Evolutionary conservation across 2,329 filamentous ascomycete species (phyloP), one percentile per base, ranked within the genome.

Genomic region (Epichloe festucae): DNA sequence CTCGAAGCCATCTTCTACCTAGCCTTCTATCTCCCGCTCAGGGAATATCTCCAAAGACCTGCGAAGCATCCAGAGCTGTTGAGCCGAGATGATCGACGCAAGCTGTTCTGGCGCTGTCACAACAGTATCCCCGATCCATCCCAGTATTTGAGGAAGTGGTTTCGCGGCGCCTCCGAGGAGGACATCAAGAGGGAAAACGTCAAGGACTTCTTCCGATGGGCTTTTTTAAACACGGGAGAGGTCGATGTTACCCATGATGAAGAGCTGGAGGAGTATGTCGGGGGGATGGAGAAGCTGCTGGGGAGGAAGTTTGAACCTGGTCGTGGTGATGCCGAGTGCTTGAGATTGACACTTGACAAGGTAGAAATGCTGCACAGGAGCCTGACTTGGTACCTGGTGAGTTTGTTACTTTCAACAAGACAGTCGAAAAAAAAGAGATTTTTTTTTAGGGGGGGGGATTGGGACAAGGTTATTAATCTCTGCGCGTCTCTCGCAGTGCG

Each of bases 161-260:
- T 83, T 58, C 63, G 75, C 23, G 74, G 74, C 31, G 76, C 78
- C 7, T 65, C 71, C 15, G 46, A 67, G 3, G 64, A 69, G 31
- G 77, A 80, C 31, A 76, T 84, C 45, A 72, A 73, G 51, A 67
- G 72, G 78, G 78, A 82, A 35, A 81, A 83, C 60, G 58, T 83
- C 48, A 78, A 76, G 62, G 76, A 80, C 51, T 82, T 81, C 60
- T 69, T 79, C 19, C 64, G 72, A n/a, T 84, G 79, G 81, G 77
- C 75, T 76, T 83, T 50, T 49, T 70, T 78, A 46, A 77, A 75
- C 55, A 67, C 68, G 10, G 70, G 67, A 10, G 66, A 72, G 4
- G 62, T 64, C 46, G 65, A 68, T 27, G 62, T 67, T 5, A 67
- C 70, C 17, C 64, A 77, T 46, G 69, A 78, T 11, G 73, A 75